phyloP scores from a whole-genome alignment of 2,329 filamentous ascomycete species.

The Nothophoma quercina region DNA sequence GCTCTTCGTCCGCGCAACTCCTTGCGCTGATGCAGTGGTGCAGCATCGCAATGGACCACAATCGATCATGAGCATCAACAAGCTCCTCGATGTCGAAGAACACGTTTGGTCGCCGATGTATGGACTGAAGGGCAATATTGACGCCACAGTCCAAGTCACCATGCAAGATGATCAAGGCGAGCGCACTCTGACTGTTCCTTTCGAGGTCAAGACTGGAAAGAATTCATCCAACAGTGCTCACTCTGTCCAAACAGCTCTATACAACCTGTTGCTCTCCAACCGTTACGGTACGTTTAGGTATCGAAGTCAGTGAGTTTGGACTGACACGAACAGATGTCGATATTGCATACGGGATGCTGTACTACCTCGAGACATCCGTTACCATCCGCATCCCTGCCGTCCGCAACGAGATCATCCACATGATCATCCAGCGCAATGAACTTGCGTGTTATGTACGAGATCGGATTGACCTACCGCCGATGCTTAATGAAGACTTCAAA shows the following conservation, averaged over 20 bases:
- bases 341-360: slow-evolving; percentile 87
- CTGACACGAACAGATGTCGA: slow-evolving; percentile 71
- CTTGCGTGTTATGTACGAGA: slow-evolving; percentile 86
- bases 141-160: slow-evolving; percentile 90
- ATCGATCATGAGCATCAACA: slow-evolving; percentile 84
- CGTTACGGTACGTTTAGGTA: slow-evolving; percentile 70
- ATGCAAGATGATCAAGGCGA: slow-evolving; percentile 74
- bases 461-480: slow-evolving; percentile 80
- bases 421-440: slow-evolving; percentile 95
- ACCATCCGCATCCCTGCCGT: slow-evolving; percentile 86
- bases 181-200: slow-evolving; percentile 81
- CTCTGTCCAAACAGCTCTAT: slow-evolving; percentile 91
- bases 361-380: slow-evolving; percentile 91
- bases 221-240: slow-evolving; percentile 79
- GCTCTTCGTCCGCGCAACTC: slow-evolving; percentile 76
- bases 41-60: slow-evolving; percentile 80
- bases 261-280: slow-evolving; percentile 90
- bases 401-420: slow-evolving; percentile 87
- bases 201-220: slow-evolving; percentile 95
- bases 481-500: slow-evolving; percentile 81
- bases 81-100: slow-evolving; percentile 94
- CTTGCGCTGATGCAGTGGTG: slow-evolving; percentile 75
- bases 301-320: not conserved
- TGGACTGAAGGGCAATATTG: slow-evolving; percentile 95
- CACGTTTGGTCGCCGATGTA: slow-evolving; percentile 99